Evolutionary conservation across 257 asterid genomes (phyloP).

Genomic region (Ajuga chamaepitys): DNA sequence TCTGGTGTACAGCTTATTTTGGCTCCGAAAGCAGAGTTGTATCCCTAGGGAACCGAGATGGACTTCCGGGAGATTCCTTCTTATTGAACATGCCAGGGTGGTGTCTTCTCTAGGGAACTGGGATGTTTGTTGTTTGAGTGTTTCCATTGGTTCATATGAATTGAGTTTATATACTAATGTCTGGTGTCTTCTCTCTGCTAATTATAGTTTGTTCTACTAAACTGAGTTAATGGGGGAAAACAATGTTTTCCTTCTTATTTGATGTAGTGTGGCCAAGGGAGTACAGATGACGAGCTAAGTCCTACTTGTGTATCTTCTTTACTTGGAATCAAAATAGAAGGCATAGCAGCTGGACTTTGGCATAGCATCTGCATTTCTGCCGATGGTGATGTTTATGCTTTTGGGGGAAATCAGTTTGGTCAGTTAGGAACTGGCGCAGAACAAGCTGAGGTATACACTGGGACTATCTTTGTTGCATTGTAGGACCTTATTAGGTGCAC

Average conservation of each 20-base stretch:
- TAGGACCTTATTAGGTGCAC: background rate
- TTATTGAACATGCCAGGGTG: background rate
- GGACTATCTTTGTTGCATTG: background rate
- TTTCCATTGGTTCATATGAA: background rate
- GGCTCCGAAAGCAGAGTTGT: background rate
- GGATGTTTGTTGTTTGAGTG: background rate
- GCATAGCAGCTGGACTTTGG: constrained; percentile 98
- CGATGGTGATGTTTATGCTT: constrained; percentile 90
- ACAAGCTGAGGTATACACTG: constrained; percentile 74
- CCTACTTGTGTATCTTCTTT: constrained; percentile 83
- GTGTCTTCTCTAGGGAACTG: too few relatives aligned
- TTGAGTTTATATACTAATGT: background rate
- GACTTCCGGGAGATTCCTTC: background rate
- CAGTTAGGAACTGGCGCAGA: constrained; percentile 94
- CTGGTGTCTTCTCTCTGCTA: background rate
- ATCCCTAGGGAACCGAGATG: background rate
- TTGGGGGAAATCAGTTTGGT: constrained; percentile 99
- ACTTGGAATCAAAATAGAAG: constrained; percentile 84
- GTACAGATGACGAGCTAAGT: constrained; percentile 94
- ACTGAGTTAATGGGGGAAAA: background rate
- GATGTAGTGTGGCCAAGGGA: constrained; percentile 94
- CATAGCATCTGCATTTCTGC: constrained; percentile 87
- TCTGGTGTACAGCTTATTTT: background rate
- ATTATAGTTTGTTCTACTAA: background rate
- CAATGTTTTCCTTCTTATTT: background rate